phyloP scores from a whole-genome alignment of 2,329 filamentous ascomycete species.

The Cytospora mali region DNA sequence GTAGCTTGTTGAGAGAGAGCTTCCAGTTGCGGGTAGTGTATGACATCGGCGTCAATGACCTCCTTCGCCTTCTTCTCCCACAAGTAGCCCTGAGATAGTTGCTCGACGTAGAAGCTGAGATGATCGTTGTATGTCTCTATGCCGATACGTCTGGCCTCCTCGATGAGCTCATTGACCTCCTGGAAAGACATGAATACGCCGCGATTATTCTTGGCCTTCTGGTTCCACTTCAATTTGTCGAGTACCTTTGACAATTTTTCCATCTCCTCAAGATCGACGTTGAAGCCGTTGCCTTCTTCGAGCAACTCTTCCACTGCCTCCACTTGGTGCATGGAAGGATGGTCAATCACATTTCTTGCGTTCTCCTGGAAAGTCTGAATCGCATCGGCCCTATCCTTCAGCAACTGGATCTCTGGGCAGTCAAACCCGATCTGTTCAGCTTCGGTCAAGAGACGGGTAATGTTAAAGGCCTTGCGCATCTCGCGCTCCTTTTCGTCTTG shows the following conservation, averaged over 20 bases:
- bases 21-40: constrained; percentile 94
- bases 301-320: constrained; percentile 85
- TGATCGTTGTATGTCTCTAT: constrained; percentile 82
- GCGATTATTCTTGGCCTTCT: constrained; percentile 69
- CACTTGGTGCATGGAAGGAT: constrained; percentile 61
- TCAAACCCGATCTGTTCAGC: constrained; percentile 91
- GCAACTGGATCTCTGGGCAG: constrained; percentile 82
- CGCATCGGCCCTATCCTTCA: constrained; percentile 82
- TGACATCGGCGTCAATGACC: constrained; percentile 84
- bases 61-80: constrained; percentile 96
- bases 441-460: constrained; percentile 79
- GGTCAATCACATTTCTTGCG: constrained; percentile 70
- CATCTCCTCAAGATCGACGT: constrained; percentile 87
- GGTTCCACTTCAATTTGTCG: constrained; percentile 86
- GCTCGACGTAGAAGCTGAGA: constrained; percentile 73
- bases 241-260: constrained; percentile 79
- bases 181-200: constrained; percentile 70
- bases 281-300: constrained; percentile 87
- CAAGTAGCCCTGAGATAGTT: constrained; percentile 73
- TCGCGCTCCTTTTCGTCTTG: constrained; percentile 84
- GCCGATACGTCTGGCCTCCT: constrained; percentile 74
- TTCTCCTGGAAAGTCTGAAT: constrained; percentile 84
- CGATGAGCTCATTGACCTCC: constrained; percentile 78
- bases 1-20: constrained; percentile 83
- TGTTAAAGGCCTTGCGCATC: constrained; percentile 84